Evolutionary conservation across 192 early-diverging fungal species (phyloP).

Genomic region (Thamnidium elegans): DNA sequence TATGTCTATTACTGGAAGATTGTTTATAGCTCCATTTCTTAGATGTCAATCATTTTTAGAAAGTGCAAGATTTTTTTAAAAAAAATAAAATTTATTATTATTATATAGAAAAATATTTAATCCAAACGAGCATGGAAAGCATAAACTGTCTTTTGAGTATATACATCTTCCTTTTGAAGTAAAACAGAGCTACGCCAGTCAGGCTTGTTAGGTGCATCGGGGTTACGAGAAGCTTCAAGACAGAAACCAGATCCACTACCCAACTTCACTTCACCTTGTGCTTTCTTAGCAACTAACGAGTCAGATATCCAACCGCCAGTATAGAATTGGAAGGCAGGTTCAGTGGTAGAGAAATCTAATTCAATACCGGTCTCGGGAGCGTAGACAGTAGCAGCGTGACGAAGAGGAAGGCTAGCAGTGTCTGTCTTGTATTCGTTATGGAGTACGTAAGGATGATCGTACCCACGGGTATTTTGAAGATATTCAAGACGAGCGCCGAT

Average conservation of each 20-base stretch:
- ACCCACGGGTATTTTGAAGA: conserved; percentile 62
- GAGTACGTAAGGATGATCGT: conserved; percentile 77
- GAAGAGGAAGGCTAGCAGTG: conserved; percentile 21
- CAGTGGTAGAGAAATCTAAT: conserved; percentile 61
- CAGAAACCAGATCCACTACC: conserved; percentile 66
- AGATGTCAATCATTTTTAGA: conserved; percentile 12
- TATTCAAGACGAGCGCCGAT: conserved; percentile 52
- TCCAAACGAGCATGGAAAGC: conserved; percentile 35
- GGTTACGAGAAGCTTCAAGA: conserved; percentile 58
- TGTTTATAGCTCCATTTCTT: conserved; percentile 24
- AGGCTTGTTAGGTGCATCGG: conserved; percentile 62
- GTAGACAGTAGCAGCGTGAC: conserved; percentile 46
- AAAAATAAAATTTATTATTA: neutral
- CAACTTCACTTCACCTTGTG: conserved; percentile 38
- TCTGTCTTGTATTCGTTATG: conserved; percentile 34
- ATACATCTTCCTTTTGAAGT: conserved; percentile 47
- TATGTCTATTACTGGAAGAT: conserved; percentile 11
- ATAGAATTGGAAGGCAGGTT: conserved; percentile 81
- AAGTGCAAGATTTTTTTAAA: neutral
- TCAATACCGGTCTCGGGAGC: conserved; percentile 57
- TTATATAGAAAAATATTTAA: neutral
- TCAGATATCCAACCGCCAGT: conserved; percentile 72
- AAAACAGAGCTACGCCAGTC: conserved; percentile 53
- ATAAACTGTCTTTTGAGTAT: conserved; percentile 48
- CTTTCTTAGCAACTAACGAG: conserved; percentile 41